These are phyloP conservation scores for Quercus engelmannii DNA, from an alignment of 306 rosid species.

Conservation along the genomic window DNA sequence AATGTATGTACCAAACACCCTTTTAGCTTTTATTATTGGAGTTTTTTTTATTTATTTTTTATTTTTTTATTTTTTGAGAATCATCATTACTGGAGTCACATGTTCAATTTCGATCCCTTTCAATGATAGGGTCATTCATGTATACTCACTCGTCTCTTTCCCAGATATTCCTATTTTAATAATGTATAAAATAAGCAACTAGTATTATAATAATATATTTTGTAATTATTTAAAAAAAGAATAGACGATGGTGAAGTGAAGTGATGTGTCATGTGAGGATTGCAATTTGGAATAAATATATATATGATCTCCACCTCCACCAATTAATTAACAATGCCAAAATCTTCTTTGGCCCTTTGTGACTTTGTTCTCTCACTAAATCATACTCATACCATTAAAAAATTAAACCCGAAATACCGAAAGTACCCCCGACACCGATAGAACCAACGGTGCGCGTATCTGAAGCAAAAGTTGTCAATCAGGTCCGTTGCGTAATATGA, in stretches of 20 bases:
- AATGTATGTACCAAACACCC: too few species aligned
- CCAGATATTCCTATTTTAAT: too few species aligned
- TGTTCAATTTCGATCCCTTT: too few species aligned
- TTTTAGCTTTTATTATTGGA: too few species aligned
- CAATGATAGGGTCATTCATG: too few species aligned
- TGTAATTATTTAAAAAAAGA: not conserved
- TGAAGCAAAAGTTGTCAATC: not conserved
- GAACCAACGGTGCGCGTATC: not conserved
- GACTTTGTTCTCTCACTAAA: not conserved
- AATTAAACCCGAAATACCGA: not conserved
- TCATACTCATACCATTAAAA: not conserved
- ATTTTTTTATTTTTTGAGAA: too few species aligned
- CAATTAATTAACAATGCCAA: not conserved
- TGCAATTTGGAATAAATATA: not conserved
- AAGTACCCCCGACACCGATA: not conserved
- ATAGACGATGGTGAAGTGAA: not conserved
- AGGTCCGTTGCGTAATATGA: conserved; percentile 18
- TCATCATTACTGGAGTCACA: too few species aligned
- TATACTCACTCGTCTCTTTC: too few species aligned
- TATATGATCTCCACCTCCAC: not conserved
- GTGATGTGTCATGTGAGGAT: not conserved
- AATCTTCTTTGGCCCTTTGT: too few species aligned
- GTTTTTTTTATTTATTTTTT: too few species aligned
- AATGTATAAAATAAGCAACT: too few species aligned
- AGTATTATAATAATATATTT: not conserved